Percentiles rank a stretch among this genome's conserved stretches.
Evolutionary conservation across 1,284 basidiomycete species (phyloP).

Genomic region (Trichosporon sp.): DNA sequence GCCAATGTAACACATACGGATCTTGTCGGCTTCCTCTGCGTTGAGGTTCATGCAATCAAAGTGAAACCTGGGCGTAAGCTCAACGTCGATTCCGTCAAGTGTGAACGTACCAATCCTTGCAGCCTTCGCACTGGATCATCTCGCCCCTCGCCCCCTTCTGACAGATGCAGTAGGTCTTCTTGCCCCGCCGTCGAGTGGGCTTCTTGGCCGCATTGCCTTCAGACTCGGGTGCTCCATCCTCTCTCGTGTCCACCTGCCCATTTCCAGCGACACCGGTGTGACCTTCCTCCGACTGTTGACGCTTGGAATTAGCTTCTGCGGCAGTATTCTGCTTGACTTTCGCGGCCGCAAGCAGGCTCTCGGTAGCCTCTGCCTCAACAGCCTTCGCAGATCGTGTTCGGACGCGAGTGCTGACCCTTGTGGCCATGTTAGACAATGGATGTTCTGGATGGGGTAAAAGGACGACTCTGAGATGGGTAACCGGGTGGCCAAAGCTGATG

Average conservation of each 20-base stretch:
- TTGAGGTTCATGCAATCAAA: constrained; percentile 33
- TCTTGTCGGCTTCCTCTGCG: constrained; percentile 33
- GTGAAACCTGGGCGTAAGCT: constrained; percentile 35
- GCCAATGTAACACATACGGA: constrained; percentile 27
- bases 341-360: constrained; percentile 15
- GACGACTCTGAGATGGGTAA: neutral
- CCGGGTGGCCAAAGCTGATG: neutral
- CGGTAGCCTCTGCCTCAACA: constrained; percentile 30
- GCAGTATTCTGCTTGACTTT: neutral
- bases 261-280: neutral
- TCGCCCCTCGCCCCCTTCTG: constrained; percentile 28
- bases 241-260: neutral
- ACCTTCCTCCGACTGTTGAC: neutral
- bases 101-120: constrained; percentile 38
- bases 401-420: constrained; percentile 22
- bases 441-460: neutral
- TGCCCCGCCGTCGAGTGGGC: constrained; percentile 11
- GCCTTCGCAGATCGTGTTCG: constrained; percentile 29
- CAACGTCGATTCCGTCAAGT: neutral
- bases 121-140: constrained; percentile 45
- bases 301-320: neutral
- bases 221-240: neutral
- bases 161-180: constrained; percentile 35
- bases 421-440: neutral
- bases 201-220: neutral